Evolutionary conservation across 1,284 basidiomycete species (phyloP).

Genomic region (Fomitopsis schrenkii): DNA sequence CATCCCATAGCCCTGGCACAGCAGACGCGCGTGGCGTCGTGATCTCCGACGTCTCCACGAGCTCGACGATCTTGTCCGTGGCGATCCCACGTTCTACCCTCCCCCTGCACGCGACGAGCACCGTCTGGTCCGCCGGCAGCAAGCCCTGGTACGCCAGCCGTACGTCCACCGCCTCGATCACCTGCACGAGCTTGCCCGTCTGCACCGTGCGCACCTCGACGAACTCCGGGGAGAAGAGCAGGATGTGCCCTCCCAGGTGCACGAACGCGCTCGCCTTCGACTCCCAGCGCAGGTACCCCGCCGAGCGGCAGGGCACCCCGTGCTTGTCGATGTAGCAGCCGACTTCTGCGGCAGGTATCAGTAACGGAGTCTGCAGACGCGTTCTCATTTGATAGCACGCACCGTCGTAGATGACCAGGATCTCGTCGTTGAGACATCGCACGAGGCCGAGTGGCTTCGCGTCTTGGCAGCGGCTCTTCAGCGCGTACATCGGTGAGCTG

Average conservation of each 20-base stretch:
- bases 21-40: constrained; percentile 26
- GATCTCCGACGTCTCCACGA: constrained; percentile 64
- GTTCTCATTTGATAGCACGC: constrained; percentile 16
- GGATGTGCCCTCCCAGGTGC: constrained; percentile 53
- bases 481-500: constrained; percentile 38
- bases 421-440: constrained; percentile 49
- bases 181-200: constrained; percentile 67
- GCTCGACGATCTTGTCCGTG: constrained; percentile 58
- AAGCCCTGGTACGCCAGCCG: constrained; percentile 52
- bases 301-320: constrained; percentile 57
- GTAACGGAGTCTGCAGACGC: not conserved
- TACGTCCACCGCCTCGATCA: constrained; percentile 65
- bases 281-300: constrained; percentile 73
- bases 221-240: constrained; percentile 70
- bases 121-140: constrained; percentile 39
- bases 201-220: constrained; percentile 64
- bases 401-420: constrained; percentile 74
- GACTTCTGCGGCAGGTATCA: constrained; percentile 31
- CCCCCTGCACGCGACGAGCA: constrained; percentile 60
- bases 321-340: constrained; percentile 72
- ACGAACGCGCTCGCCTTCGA: constrained; percentile 56
- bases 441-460: constrained; percentile 67
- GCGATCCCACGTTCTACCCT: constrained; percentile 49
- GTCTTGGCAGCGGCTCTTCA: constrained; percentile 57
- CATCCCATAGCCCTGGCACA: constrained; percentile 52